phyloP scores from a whole-genome alignment of 2,329 filamentous ascomycete genomes.

The Cercospora zeina region DNA sequence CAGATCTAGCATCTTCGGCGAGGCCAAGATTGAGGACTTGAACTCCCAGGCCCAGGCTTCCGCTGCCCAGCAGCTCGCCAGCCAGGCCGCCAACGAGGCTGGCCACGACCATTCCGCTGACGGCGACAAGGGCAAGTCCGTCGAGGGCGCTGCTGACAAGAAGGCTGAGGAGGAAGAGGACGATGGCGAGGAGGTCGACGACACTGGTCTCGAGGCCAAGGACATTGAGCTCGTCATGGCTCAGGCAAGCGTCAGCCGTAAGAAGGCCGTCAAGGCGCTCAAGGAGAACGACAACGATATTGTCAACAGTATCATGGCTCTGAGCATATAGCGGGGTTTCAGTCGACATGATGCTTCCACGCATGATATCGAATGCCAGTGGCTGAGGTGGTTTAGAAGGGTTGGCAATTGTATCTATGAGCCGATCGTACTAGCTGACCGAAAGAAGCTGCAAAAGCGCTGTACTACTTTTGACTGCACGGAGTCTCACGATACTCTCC shows the following conservation, averaged over 20 bases:
- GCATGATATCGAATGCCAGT: constrained; percentile 2
- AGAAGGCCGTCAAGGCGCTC: constrained; percentile 98
- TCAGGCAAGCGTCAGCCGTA: constrained; percentile 92
- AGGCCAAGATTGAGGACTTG: constrained; percentile 99
- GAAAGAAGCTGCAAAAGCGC: constrained; percentile 7
- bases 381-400: background rate
- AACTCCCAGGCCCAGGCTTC: constrained; percentile 97
- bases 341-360: background rate
- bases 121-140: constrained; percentile 73
- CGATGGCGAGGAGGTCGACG: constrained; percentile 93
- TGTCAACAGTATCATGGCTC: constrained; percentile 99
- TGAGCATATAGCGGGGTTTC: constrained; percentile 55
- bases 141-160: constrained; percentile 54
- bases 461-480: constrained; percentile 3
- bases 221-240: constrained; percentile 99
- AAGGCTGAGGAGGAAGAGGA: constrained; percentile 74
- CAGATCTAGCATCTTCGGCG: constrained; percentile 82
- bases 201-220: constrained; percentile 93
- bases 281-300: constrained; percentile 99
- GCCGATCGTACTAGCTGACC: background rate
- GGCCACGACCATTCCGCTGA: constrained; percentile 74
- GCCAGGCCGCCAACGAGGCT: constrained; percentile 65
- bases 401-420: constrained; percentile 2
- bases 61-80: constrained; percentile 91
- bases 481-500: background rate